Base-by-base conservation (phyloP, 164 flowering plant species). In the Brasenia schreberi region DNA sequence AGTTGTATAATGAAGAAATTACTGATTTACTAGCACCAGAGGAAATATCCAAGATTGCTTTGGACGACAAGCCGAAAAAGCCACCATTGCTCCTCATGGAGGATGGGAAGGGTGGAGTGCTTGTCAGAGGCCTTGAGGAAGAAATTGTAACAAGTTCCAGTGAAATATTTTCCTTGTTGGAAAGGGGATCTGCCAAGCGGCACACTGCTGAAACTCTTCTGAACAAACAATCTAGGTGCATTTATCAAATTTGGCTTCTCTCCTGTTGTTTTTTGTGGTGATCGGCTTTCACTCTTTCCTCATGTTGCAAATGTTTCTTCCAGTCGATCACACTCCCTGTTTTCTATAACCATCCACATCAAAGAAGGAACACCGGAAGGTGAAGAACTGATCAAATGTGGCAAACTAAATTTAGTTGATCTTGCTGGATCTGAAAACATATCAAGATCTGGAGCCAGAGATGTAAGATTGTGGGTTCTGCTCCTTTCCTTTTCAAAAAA, bases 391-490 rank as follows among this genome's bases (percentile, higher is more conserved):
- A 49, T 49, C 56, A 95, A 95, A 76, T 95, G 99, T 71, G 99
- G 99, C 16, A 95, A 95, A 81, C 78, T 95, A 68, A 95, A 95
- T 78, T 74, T 95, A 71, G 99, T 95, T 70, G 99, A 95, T 77
- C 77, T 95, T 65, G 99, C 99, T 53, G 99, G 99, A 3, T 95
- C 99, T 52, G 99, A 95, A 71, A 95, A 92, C 69, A 92, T 95
- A 64, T 90, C 98, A 27, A 96, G 99, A 52, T 95, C 99, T 69
- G 99, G 99, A 73, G 99, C 99, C 49, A 83, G 99, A 65, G 99
- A 95, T 89, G 99, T 95, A 78, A 19, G 63, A 27, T 62, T 43
- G n/a, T 67, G 52, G 39, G 39, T 33, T 33, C 39, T 33, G 4
- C 39, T 33, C 39, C 3, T 33, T 33, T 33, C 3, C 39, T 33